Conservation (phyloP, 1,139 yeast genomes). For the Diutina sp. region DNA sequence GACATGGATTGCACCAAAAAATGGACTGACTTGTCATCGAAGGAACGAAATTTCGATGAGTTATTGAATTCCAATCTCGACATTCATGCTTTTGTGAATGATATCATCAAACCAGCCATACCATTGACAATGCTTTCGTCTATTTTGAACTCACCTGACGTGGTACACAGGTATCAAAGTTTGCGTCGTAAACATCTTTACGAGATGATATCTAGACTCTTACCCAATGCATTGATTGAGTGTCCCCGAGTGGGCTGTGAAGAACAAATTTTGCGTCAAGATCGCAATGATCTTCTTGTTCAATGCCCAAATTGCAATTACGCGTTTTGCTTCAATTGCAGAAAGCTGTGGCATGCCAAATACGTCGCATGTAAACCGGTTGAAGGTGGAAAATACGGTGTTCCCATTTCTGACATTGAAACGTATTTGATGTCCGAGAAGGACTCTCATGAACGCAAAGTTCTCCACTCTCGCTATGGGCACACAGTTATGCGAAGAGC, state of each 20-base stretch:
- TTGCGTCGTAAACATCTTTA: constrained; percentile 28
- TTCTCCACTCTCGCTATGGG: constrained; percentile 40
- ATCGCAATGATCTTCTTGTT: constrained; percentile 39
- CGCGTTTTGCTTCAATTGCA: constrained; percentile 50
- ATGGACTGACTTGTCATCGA: constrained; percentile 6
- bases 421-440: constrained; percentile 18
- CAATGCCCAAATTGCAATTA: constrained; percentile 40
- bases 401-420: constrained; percentile 32
- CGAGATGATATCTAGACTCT: constrained; percentile 28
- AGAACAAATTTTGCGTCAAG: constrained; percentile 31
- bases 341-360: constrained; percentile 54
- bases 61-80: neutral
- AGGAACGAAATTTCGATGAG: neutral
- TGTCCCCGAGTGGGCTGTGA: constrained; percentile 40
- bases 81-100: constrained; percentile 4
- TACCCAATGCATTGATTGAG: constrained; percentile 35
- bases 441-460: constrained; percentile 17
- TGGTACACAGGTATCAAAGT: constrained; percentile 24
- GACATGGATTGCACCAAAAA: constrained; percentile 31
- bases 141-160: constrained; percentile 12
- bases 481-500: constrained; percentile 26
- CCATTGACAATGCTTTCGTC: constrained; percentile 15
- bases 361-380: constrained; percentile 21
- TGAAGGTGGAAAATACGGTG: constrained; percentile 18
- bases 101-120: constrained; percentile 26